Conservation (phyloP, 768 basidiomycete genomes). For the Obba rivulosa region DNA sequence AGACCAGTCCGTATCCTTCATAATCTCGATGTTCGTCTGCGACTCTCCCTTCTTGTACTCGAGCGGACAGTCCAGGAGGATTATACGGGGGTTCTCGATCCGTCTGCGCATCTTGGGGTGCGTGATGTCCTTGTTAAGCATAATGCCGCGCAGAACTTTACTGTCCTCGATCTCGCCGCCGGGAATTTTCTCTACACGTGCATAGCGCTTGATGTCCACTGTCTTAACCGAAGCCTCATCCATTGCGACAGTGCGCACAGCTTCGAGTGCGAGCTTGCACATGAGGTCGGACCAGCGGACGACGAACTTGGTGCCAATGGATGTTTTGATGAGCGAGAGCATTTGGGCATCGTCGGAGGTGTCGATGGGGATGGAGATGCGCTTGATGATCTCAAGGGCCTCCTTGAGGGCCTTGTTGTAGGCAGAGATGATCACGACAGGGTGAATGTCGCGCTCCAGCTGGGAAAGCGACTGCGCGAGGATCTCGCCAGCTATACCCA, state of each 20-base stretch:
- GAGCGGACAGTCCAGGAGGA: slow-evolving; percentile 89
- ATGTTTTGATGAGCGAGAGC: slow-evolving; percentile 96
- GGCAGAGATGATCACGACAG: slow-evolving; percentile 97
- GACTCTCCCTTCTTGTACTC: slow-evolving; percentile 99
- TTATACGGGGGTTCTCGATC: slow-evolving; percentile 84
- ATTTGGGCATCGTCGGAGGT: slow-evolving; percentile 81
- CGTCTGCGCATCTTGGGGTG: slow-evolving; percentile 94
- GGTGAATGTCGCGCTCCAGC: slow-evolving; percentile 95
- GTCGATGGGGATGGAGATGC: slow-evolving; percentile 88
- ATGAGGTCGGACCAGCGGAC: slow-evolving; percentile 95
- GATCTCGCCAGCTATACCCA: slow-evolving; percentile 80
- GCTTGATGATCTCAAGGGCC: slow-evolving; percentile 82
- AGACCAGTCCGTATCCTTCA: slow-evolving; percentile 90
- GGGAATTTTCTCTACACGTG: slow-evolving; percentile 94
- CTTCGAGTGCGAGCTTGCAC: slow-evolving; percentile 91
- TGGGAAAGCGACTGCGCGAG: slow-evolving; percentile 91
- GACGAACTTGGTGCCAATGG: slow-evolving; percentile 98
- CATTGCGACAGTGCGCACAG: slow-evolving; percentile 82
- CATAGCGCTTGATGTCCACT: slow-evolving; percentile 97
- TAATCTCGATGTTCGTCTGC: slow-evolving; percentile 98
- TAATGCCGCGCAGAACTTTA: slow-evolving; percentile 80
- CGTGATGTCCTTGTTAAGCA: slow-evolving; percentile 98
- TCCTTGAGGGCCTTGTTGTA: slow-evolving; percentile 96
- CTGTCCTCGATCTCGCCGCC: slow-evolving; percentile 97
- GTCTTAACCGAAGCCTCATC: slow-evolving; percentile 76